Base-by-base conservation (phyloP, 139 green algal genomes). In the Chlamydomonas applanata region DNA sequence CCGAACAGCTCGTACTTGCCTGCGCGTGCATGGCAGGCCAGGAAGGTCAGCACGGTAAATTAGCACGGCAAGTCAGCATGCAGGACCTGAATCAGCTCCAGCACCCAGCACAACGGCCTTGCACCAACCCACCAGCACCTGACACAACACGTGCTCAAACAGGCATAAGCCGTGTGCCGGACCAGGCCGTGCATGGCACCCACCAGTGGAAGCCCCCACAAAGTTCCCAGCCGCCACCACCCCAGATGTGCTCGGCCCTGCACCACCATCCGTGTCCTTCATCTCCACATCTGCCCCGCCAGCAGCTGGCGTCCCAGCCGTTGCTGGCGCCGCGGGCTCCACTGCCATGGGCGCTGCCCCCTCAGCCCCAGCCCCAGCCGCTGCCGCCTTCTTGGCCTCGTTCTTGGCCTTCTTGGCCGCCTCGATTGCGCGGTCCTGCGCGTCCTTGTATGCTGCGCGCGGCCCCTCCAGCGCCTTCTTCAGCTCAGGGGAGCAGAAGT, bases 1-100 rank as follows among this genome's bases (percentile, higher is more conserved):
- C 87, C 92, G 14, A 85, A 69, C 40, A 99, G 84, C 65, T 98
- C 90, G 84, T 98, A 99, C 54, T 87, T 81, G 29, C 95, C 95
- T 86, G 95, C 40, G 11, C 40, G 11, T 11, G 40, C 7, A 49
- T 49, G 40, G 40, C 7, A 49, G 11, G 40, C 40, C n/a, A n/a
- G n/a, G n/a, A n/a, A n/a, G n/a, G n/a, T n/a, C n/a, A n/a, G n/a
- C n/a, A 89, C 49, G 30, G 57, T 7, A 46, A 56, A 13, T 17
- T 25, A 60, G 29, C 65, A n/a, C 14, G 1, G 57, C 65, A 54
- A 60, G 29, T 20, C 62, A 59, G 69, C 11, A 13, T 54, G 46
- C 24, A 71, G 30, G 27, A 32, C 63, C 17, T 65, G 57, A 14
- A 34, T 65, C 11, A 69, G 74, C 70, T 65, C 22, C 19, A 16